These are phyloP conservation scores for Speleostelium caveatum DNA, from an alignment of 78 protist genomes.

Conservation along the genomic window DNA sequence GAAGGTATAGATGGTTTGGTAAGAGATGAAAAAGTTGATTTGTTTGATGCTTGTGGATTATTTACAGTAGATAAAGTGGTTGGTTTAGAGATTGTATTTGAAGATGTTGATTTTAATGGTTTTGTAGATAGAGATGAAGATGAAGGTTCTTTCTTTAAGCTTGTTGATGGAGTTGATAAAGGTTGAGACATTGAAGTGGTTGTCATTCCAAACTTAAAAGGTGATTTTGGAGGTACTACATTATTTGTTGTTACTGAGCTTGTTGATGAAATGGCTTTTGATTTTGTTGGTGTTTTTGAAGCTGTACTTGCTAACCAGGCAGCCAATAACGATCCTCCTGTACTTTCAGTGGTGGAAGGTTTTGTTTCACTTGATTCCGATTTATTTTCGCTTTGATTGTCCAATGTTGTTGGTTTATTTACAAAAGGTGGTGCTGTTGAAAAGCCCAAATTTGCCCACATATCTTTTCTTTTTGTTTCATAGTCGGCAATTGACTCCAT, in stretches of 20 bases:
- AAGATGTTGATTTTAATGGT: neutral
- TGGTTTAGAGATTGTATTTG: neutral
- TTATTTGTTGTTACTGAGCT: neutral
- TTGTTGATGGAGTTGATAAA: no score
- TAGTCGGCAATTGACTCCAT: slow-evolving; percentile 42
- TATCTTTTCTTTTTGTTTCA: slow-evolving; percentile 49
- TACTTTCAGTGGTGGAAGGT: neutral
- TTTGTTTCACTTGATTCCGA: neutral
- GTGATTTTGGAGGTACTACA: neutral
- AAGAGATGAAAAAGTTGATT: neutral
- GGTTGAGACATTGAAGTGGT: no score
- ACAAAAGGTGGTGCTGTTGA: slow-evolving; percentile 26
- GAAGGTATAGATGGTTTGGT: neutral
- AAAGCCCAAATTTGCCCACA: slow-evolving; percentile 70
- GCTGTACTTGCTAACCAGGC: neutral
- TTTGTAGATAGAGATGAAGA: no score
- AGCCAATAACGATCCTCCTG: neutral
- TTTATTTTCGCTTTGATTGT: neutral
- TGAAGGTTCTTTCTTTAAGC: no score
- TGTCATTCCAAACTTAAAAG: no score
- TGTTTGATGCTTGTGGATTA: neutral
- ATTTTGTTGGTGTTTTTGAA: slow-evolving; percentile 37
- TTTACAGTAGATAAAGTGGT: neutral
- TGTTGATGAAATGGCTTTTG: neutral
- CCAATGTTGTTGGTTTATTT: neutral